Evolutionary conservation across 169 alveolate species (phyloP).

Genomic region (Eimeria necatrix): DNA sequence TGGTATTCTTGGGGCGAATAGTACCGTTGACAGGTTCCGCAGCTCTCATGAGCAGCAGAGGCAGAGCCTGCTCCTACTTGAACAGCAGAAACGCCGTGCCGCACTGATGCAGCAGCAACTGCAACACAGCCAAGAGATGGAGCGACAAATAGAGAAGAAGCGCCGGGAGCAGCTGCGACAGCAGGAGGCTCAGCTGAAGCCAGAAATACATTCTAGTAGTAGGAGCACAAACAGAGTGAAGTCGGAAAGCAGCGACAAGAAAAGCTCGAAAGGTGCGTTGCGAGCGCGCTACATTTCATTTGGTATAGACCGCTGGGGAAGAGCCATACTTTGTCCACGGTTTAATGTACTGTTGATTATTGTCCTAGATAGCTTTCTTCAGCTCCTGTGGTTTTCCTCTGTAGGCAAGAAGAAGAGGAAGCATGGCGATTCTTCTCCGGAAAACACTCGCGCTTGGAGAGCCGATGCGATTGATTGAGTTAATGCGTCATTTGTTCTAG

Average conservation of each 20-base stretch:
- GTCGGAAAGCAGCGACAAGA: not conserved
- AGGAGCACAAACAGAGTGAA: conserved; percentile 10
- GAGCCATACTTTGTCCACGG: too few relatives aligned
- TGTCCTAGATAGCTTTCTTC: too few relatives aligned
- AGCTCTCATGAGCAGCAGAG: not conserved
- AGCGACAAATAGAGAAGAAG: conserved; percentile 3
- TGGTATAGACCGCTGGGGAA: too few relatives aligned
- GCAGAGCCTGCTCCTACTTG: not conserved
- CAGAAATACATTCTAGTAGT: not conserved
- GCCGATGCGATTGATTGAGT: too few relatives aligned
- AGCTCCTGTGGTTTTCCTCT: too few relatives aligned
- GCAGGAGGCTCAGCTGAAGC: conserved; percentile 18
- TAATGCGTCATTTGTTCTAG: too few relatives aligned
- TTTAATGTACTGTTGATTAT: too few relatives aligned
- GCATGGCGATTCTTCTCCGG: not conserved
- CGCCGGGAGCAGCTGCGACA: not conserved
- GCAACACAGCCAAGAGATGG: conserved; percentile 14
- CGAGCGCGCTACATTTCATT: too few relatives aligned
- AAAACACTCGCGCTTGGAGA: not conserved
- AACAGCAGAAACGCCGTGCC: conserved; percentile 21
- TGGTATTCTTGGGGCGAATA: not conserved
- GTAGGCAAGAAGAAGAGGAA: conserved; percentile 2
- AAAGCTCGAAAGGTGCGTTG: conserved; percentile 9
- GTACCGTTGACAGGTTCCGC: not conserved
- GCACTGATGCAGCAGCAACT: conserved; percentile 19